Evolutionary conservation across 768 basidiomycete species (phyloP).

Genomic region (Auriscalpium microsporum): DNA sequence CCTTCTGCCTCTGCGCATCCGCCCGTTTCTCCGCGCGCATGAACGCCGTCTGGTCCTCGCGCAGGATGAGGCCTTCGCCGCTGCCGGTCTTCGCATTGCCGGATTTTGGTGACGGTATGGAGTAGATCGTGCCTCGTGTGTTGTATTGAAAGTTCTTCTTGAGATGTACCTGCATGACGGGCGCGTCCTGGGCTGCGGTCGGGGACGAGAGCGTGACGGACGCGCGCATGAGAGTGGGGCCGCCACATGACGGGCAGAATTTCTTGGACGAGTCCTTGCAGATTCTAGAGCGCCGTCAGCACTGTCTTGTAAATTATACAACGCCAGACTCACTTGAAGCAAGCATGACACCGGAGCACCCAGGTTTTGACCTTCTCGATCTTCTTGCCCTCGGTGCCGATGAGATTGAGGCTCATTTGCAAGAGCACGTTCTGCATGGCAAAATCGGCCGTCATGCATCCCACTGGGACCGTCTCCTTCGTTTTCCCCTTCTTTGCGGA

Average conservation of each 20-base stretch:
- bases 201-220: slow-evolving; percentile 81
- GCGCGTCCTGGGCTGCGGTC: slow-evolving; percentile 47
- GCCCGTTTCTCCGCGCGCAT: slow-evolving; percentile 71
- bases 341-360: slow-evolving; percentile 95
- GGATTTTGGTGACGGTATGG: slow-evolving; percentile 84
- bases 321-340: slow-evolving; percentile 81
- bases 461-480: slow-evolving; percentile 47
- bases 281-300: slow-evolving; percentile 43
- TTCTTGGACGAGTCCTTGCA: slow-evolving; percentile 93
- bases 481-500: slow-evolving; percentile 26
- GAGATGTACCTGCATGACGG: slow-evolving; percentile 80
- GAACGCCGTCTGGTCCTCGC: slow-evolving; percentile 91
- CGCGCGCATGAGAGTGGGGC: slow-evolving; percentile 80
- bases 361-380: slow-evolving; percentile 91
- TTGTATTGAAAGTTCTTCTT: slow-evolving; percentile 95
- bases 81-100: slow-evolving; percentile 80
- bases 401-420: slow-evolving; percentile 87
- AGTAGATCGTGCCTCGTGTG: slow-evolving; percentile 83
- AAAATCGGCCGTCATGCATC: slow-evolving; percentile 98
- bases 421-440: slow-evolving; percentile 97
- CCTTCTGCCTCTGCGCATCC: slow-evolving; percentile 65
- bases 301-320: not conserved
- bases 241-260: slow-evolving; percentile 97
- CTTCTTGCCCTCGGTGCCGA: slow-evolving; percentile 83
- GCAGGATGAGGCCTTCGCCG: slow-evolving; percentile 76